phyloP scores from a whole-genome alignment of 1,284 basidiomycete species.

The Omphalotus olearius region DNA sequence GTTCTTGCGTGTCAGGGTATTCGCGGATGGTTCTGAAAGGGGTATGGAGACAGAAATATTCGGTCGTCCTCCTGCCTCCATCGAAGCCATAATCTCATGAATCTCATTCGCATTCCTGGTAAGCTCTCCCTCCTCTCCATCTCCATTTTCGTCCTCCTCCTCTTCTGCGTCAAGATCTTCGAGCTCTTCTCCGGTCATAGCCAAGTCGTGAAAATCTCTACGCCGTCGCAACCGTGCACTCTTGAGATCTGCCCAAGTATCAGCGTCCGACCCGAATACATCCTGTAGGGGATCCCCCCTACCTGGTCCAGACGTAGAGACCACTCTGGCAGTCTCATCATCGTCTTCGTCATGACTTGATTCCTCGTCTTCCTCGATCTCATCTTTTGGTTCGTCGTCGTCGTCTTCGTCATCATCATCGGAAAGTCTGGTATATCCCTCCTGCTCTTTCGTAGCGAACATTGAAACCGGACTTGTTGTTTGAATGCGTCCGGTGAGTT shows the following conservation, averaged over 20 bases:
- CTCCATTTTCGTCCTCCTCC: constrained; percentile 28
- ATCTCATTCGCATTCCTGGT: constrained; percentile 40
- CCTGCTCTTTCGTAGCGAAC: constrained; percentile 22
- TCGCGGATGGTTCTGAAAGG: not conserved
- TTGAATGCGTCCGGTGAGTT: constrained; percentile 46
- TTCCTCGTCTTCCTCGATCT: constrained; percentile 22
- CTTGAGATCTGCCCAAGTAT: constrained; percentile 57
- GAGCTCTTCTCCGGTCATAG: constrained; percentile 48
- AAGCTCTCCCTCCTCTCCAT: constrained; percentile 17
- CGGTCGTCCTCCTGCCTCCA: constrained; percentile 20
- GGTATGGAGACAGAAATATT: constrained; percentile 1
- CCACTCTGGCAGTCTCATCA: constrained; percentile 30
- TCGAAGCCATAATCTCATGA: constrained; percentile 36
- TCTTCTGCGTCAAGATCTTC: constrained; percentile 26
- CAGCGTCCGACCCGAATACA: constrained; percentile 52
- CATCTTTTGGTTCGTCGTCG: constrained; percentile 26
- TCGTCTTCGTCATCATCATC: constrained; percentile 21
- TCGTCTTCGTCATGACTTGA: constrained; percentile 25
- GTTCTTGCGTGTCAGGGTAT: constrained; percentile 21
- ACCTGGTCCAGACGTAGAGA: constrained; percentile 20
- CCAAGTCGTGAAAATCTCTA: constrained; percentile 45
- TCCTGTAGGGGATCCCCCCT: constrained; percentile 33
- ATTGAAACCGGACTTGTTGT: constrained; percentile 29
- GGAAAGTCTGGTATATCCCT: not conserved
- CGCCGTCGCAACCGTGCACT: constrained; percentile 22